Base-by-base conservation (phyloP, 768 basidiomycete genomes). In the Rubroboletus pulcherrimus region DNA sequence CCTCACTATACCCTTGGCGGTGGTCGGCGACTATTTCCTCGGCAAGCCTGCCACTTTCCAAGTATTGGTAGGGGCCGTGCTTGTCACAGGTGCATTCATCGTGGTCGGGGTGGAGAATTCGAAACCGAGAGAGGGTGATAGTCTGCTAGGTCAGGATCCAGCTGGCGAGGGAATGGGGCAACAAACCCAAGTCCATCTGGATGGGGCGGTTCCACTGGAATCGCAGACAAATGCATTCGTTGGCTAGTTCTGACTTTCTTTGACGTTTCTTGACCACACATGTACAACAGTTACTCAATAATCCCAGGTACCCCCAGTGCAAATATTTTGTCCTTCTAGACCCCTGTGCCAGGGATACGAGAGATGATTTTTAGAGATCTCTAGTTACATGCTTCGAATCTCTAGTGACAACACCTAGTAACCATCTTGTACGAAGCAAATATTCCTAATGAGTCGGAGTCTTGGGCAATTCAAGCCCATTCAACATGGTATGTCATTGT, bases 1-100 rank as follows among this genome's bases (percentile, higher is more conserved):
- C 54, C 80, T 98, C 14, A 97, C 97, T 1, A 97, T 98, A 69
- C 96, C 94, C 5, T 76, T 95, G 49, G 93, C 97, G 7, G 85
- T 98, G 47, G 49, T 89, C 9, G 94, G 94, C 14, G 94, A 97
- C 63, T 75, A 84, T 56, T 67, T 87, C 53, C 75, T 91, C 3
- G 77, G 82, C 21, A 81, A 78, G 39, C 77, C 85, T 31, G 77
- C 84, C 21, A 74, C 79, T 21, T 63, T 70, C 9, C 78, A 86
- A 66, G 87, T 90, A 17, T 71, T 92, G 30, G 30, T 84, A 10
- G 95, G 95, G 10, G 94, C 92, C 1, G 56, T 77, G 6, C 71
- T 97, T 43, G 93, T 97, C 7, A 72, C 95, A 9, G 66, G 79
- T 19, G 86, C 85, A 58, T 97, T 97, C 65, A 76, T 88, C n/a